Conservation (phyloP, 108 stramenopile genomes). For the Cyclotella choctawhatcheeana region DNA sequence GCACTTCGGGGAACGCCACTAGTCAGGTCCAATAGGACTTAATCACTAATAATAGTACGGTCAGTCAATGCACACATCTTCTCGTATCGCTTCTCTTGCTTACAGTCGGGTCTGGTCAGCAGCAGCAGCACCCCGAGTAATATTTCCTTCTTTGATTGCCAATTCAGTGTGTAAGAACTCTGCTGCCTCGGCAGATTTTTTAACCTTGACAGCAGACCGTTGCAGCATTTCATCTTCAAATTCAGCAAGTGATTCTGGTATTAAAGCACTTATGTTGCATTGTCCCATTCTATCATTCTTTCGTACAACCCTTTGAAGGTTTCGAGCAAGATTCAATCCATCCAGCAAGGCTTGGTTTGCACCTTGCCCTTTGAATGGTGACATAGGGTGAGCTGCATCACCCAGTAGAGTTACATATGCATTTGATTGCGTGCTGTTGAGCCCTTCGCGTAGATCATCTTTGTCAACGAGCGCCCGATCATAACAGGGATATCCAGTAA, state of each 20-base stretch:
- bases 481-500: constrained; percentile 90
- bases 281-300: constrained; percentile 4
- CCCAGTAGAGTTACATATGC: constrained; percentile 66
- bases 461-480: constrained; percentile 65
- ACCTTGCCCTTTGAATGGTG: constrained; percentile 90
- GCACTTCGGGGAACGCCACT: no score
- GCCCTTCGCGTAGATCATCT: constrained; percentile 35
- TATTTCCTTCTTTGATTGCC: constrained; percentile 65
- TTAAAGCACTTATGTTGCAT: constrained; percentile 9
- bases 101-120: no score
- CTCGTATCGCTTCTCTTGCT: no score
- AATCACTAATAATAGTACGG: no score
- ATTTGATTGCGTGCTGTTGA: constrained; percentile 10
- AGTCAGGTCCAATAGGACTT: no score
- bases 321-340: constrained; percentile 68
- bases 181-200: constrained; percentile 71
- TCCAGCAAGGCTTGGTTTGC: constrained; percentile 87
- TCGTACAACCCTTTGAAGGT: constrained; percentile 41
- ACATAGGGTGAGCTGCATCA: constrained; percentile 89
- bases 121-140: constrained; percentile 69
- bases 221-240: constrained; percentile 70
- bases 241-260: constrained; percentile 39
- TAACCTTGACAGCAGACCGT: constrained; percentile 65
- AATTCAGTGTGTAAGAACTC: constrained; percentile 66
- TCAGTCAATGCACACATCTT: no score